Evolutionary conservation across 2,329 filamentous ascomycete genomes (phyloP), one percentile per base, ranked within the genome.

Genomic region (Rutstroemia sp.): DNA sequence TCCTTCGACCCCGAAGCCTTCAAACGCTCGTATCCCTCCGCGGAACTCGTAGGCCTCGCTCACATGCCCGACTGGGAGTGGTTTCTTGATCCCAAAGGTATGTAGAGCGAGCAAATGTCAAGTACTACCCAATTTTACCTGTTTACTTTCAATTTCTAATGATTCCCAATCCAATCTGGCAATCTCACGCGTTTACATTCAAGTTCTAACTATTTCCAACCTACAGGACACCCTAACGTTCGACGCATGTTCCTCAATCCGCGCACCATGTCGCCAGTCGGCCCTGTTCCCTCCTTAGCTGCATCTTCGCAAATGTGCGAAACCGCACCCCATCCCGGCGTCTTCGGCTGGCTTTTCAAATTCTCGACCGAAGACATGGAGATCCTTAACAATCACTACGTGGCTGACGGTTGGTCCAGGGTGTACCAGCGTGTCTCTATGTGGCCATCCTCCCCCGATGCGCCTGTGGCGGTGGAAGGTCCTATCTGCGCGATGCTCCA

Each of bases 31-130:
- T 55, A 36, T 36, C 52, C 52, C 16, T 44, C 52, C 2, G 16
- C 45, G 5, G 7, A 7, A 9, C 8, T 25, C 9, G 25, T 12
- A n/a, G 8, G 7, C 3, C n/a, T 54, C 2, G 45, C 16, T 42
- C 23, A 6, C n/a, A 7, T 54, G 1, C 17, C 23, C 5, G 23
- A 39, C 12, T 54, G 52, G 52, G 45, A 54, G 21, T 54, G 44
- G 45, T 49, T 54, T 12, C 27, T 54, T 9, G 21, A 49, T 27
- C 21, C 7, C n/a, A 49, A 54, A 7, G 23, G 52, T 54, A 49
- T 16, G 38, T 48, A 17, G n/a, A 34, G 8, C 17, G n/a, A 8
- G 19, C 21, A 17, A 48, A 8, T 16, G 34, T 5, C 45, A 4
- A 23, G 23, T 23, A 4, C 23, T 4, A 23, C 23, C 23, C 23